phyloP scores from a whole-genome alignment of 1,284 basidiomycete species.

The Rugosomyces carneus region DNA sequence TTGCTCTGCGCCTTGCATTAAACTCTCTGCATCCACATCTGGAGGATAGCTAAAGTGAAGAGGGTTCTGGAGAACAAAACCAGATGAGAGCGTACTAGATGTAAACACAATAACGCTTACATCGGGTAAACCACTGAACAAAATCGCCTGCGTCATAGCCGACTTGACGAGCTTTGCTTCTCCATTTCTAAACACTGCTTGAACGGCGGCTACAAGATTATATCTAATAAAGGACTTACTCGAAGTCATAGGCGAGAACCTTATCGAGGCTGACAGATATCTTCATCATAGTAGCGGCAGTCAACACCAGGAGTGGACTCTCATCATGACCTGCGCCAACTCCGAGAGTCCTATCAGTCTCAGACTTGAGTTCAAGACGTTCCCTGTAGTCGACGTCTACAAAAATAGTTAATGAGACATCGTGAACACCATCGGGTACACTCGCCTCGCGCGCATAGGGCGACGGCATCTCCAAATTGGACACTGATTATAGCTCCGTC shows the following conservation, averaged over 20 bases:
- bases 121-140: conserved; percentile 68
- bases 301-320: conserved; percentile 53
- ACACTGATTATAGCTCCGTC: conserved; percentile 53
- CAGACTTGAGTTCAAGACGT: conserved; percentile 64
- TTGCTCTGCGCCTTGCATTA: conserved; percentile 76
- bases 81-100: conserved; percentile 11
- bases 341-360: conserved; percentile 63
- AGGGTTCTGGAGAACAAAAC: conserved; percentile 54
- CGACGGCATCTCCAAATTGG: conserved; percentile 74
- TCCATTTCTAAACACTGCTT: conserved; percentile 38
- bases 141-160: conserved; percentile 83
- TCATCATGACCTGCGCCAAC: conserved; percentile 51
- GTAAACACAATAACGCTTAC: conserved; percentile 28
- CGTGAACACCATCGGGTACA: neutral
- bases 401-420: neutral
- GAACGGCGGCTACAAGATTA: neutral
- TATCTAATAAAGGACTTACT: conserved; percentile 6
- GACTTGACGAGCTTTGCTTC: conserved; percentile 70
- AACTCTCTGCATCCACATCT: conserved; percentile 70
- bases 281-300: conserved; percentile 63
- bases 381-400: conserved; percentile 66
- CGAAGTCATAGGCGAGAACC: conserved; percentile 30
- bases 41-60: conserved; percentile 79
- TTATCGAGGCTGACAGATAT: conserved; percentile 55
- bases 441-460: conserved; percentile 60